Conservation (phyloP, 306 rosid genomes). For the Quercus wislizeni region DNA sequence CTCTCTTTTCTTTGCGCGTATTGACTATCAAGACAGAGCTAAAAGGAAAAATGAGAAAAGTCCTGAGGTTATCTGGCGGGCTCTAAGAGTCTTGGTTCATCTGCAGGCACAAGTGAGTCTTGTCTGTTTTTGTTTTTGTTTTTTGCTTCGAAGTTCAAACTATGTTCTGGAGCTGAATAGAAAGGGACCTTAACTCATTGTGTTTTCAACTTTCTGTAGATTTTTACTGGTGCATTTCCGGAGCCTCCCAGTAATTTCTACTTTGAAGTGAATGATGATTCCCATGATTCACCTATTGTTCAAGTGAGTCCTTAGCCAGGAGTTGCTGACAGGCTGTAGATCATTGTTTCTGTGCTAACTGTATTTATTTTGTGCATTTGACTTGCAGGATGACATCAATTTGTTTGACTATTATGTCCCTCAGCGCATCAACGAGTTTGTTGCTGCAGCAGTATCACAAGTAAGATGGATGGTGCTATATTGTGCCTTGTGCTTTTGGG, state of each 20-base stretch:
- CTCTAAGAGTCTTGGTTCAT: conserved; percentile 71
- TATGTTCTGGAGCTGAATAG: background rate
- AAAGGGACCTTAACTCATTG: background rate
- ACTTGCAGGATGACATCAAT: conserved; percentile 39
- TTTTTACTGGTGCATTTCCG: conserved; percentile 55
- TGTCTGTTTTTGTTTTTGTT: background rate
- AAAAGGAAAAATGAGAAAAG: conserved; percentile 45
- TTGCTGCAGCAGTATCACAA: conserved; percentile 54
- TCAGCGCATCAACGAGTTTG: conserved; percentile 47
- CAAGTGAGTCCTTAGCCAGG: conserved; percentile 26
- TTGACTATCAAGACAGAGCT: conserved; percentile 80
- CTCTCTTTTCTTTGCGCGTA: conserved; percentile 74
- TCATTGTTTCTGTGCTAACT: too few species aligned
- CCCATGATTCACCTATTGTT: conserved; percentile 14
- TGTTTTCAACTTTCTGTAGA: conserved; percentile 22
- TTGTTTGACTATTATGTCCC: conserved; percentile 55
- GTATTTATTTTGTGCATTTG: background rate
- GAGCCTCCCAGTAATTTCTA: conserved; percentile 50
- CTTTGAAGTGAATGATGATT: conserved; percentile 50
- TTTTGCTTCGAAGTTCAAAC: background rate
- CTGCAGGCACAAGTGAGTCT: conserved; percentile 59
- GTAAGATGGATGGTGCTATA: conserved; percentile 17
- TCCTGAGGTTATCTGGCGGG: conserved; percentile 44
- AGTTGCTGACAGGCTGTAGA: too few species aligned
- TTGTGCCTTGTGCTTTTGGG: background rate